These are phyloP conservation scores for Coemansia guatemalensis DNA, from an alignment of 192 early-diverging fungal genomes.

Conservation along the genomic window DNA sequence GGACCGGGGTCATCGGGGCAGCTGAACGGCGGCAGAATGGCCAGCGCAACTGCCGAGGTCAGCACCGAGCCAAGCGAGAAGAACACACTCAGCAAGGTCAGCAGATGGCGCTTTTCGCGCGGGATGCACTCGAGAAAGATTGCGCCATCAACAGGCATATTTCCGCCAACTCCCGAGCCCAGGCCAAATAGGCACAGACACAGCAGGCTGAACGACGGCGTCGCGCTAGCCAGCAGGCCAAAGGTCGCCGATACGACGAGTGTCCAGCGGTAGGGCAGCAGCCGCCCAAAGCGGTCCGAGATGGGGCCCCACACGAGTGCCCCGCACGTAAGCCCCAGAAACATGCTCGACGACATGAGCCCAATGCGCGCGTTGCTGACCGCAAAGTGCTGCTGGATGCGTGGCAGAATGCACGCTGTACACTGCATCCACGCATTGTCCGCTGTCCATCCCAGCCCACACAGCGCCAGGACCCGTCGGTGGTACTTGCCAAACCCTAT, in stretches of 20 bases:
- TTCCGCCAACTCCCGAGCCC: constrained; percentile 73
- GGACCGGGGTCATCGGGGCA: constrained; percentile 55
- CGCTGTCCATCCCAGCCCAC: constrained; percentile 83
- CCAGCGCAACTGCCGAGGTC: constrained; percentile 63
- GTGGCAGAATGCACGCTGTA: constrained; percentile 70
- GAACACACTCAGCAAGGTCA: constrained; percentile 83
- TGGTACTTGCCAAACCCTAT: constrained; percentile 78
- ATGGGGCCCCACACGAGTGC: constrained; percentile 80
- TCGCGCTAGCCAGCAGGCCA: constrained; percentile 68
- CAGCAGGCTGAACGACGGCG: constrained; percentile 61
- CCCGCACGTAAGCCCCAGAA: constrained; percentile 80
- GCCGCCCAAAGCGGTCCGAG: constrained; percentile 72
- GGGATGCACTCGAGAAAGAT: constrained; percentile 87
- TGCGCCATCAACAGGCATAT: constrained; percentile 69
- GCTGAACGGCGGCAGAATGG: constrained; percentile 66
- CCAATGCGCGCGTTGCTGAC: constrained; percentile 68
- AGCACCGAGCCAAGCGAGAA: constrained; percentile 81
- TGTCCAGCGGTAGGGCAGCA: constrained; percentile 73
- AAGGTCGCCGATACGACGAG: constrained; percentile 69
- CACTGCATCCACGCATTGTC: constrained; percentile 82
- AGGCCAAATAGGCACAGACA: constrained; percentile 66
- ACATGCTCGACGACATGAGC: constrained; percentile 65
- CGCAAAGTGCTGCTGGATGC: constrained; percentile 72
- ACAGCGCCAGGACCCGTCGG: constrained; percentile 58
- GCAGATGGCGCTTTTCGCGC: constrained; percentile 69